Base-by-base conservation (phyloP, 2,329 filamentous ascomycete genomes). In the Leptographium lundbergii region DNA sequence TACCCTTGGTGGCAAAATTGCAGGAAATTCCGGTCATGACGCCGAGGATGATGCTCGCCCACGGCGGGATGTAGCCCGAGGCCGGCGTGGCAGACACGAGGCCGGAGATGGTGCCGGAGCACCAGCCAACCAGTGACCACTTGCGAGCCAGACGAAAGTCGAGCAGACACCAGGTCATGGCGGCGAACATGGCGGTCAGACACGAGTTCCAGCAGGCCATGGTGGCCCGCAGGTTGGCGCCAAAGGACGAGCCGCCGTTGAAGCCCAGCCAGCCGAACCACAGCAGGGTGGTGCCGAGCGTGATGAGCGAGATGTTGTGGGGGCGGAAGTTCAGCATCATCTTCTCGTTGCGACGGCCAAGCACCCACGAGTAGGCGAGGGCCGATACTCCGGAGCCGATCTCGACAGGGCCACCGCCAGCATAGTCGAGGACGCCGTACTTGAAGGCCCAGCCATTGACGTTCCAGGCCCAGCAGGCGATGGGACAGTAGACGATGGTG, bases 321-420 rank as follows among this genome's bases (percentile, higher is more conserved):
- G 94, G 94, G 66, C 94, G 89, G 82, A 97, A 97, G 81, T 97
- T 97, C 75, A 96, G 84, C 89, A 97, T 96, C 91, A 97, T 96
- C 78, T 91, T 94, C 78, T 97, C 92, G 77, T 96, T 94, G 65
- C 94, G 90, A 69, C 91, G 89, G 66, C 94, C 94, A 62, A 99
- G 88, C 45, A 96, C 86, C 89, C 89, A 87, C 2, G 91, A 96
- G 77, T 97, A 99, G 65, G 94, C 94, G 54, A 97, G 80, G 34
- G 92, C 94, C 51, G 90, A 94, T 74, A 95, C 79, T 70, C 94
- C 94, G 60, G 94, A 97, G 62, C 84, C 89, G 67, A 99, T 97
- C 75, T 99, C 94, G 80, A 99, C 94, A 65, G 94, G 94, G 57
- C 92, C 91, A 67, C 94, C 94, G 64, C 94, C 94, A 56, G 94